Conservation (phyloP, 2,329 filamentous ascomycete species). For the Ampelomyces quisqualis region DNA sequence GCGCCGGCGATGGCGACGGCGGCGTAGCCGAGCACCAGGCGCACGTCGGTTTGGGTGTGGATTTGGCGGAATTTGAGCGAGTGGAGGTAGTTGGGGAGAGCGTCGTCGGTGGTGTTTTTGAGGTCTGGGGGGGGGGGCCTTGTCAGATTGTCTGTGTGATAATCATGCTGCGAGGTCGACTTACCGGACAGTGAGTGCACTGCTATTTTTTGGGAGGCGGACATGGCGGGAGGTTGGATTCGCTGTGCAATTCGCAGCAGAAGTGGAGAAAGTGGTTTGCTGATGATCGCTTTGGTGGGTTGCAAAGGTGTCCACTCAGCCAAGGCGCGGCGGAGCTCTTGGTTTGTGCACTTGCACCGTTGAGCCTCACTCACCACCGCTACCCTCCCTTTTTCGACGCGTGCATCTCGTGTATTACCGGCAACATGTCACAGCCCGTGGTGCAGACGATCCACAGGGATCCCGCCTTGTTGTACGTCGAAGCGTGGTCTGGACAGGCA, state of each 20-base stretch:
- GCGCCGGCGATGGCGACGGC: slow-evolving; percentile 78
- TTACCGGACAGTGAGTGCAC: slow-evolving; percentile 67
- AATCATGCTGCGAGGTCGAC: too few relatives aligned
- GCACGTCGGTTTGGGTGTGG: slow-evolving; percentile 77
- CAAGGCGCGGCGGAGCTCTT: slow-evolving; percentile 25
- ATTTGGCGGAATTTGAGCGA: slow-evolving; percentile 81
- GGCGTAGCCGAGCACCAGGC: slow-evolving; percentile 77
- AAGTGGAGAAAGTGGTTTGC: too few relatives aligned
- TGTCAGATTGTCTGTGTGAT: slow-evolving; percentile 11
- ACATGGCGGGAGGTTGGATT: too few relatives aligned
- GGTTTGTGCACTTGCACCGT: slow-evolving; percentile 26
- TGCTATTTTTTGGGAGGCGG: slow-evolving; percentile 55
- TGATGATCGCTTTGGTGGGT: slow-evolving; percentile 25
- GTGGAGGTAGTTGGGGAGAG: slow-evolving; percentile 89
- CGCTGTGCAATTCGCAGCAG: too few relatives aligned
- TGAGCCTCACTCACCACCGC: slow-evolving; percentile 14
- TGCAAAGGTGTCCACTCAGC: slow-evolving; percentile 42
- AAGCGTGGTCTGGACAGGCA: not conserved
- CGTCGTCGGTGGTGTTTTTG: slow-evolving; percentile 95
- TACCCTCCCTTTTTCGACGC: slow-evolving; percentile 10
- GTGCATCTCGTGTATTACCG: slow-evolving; percentile 19
- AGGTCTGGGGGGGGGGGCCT: slow-evolving; percentile 65
- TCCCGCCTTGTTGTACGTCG: slow-evolving; percentile 89
- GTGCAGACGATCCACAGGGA: slow-evolving; percentile 97
- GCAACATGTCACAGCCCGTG: slow-evolving; percentile 75